Evolutionary conservation across 768 basidiomycete species (phyloP).

Genomic region (Tulasnella sp.): DNA sequence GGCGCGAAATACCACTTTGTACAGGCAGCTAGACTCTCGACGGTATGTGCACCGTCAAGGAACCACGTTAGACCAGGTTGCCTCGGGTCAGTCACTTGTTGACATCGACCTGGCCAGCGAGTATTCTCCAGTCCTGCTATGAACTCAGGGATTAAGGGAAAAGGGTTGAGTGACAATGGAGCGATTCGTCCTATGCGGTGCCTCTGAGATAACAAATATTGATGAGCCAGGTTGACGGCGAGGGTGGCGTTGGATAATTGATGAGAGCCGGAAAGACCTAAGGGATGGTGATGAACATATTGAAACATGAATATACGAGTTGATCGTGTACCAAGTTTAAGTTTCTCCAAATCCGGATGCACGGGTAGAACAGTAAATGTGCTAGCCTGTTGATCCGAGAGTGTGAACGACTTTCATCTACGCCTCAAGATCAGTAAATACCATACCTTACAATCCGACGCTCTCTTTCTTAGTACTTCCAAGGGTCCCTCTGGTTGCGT

Average conservation of each 20-base stretch:
- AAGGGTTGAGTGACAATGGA: neutral
- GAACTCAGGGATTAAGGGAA: slow-evolving; percentile 42
- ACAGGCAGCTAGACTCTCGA: slow-evolving; percentile 80
- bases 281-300: slow-evolving; percentile 7
- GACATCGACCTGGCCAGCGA: slow-evolving; percentile 93
- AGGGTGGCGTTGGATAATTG: slow-evolving; percentile 82
- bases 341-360: slow-evolving; percentile 37
- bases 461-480: slow-evolving; percentile 54
- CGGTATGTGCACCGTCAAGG: slow-evolving; percentile 91
- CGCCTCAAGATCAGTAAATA: neutral
- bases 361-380: slow-evolving; percentile 54
- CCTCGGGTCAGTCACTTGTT: slow-evolving; percentile 57
- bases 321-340: slow-evolving; percentile 52
- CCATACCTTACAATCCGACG: slow-evolving; percentile 54
- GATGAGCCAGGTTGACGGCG: slow-evolving; percentile 60
- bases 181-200: slow-evolving; percentile 10
- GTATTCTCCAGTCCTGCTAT: slow-evolving; percentile 53
- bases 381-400: slow-evolving; percentile 39
- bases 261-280: slow-evolving; percentile 78
- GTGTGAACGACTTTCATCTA: neutral
- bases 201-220: slow-evolving; percentile 40
- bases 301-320: neutral
- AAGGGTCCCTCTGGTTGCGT: slow-evolving; percentile 61
- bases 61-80: slow-evolving; percentile 60
- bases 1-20: slow-evolving; percentile 78